Evolutionary conservation across 2,329 filamentous ascomycete species (phyloP), one percentile per base, ranked within the genome.

Genomic region (Fusarium metavorans): DNA sequence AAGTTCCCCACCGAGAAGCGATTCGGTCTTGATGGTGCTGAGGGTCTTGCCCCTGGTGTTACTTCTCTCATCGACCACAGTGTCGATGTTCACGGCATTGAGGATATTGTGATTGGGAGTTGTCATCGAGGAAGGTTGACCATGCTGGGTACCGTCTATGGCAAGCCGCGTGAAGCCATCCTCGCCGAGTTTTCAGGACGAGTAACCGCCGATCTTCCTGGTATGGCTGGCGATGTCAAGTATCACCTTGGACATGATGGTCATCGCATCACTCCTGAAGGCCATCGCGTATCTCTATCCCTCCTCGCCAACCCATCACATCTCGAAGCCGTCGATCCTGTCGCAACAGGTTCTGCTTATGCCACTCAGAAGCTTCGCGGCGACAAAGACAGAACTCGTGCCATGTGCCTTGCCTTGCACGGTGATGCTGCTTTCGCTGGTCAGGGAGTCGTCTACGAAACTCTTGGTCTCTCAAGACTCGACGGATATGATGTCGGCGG

Each of bases 211-310:
- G 93, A 93, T 76, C 95, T 98, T 77, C 95, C 98, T 85, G 96
- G 96, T 67, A 75, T 75, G 71, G 98, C 96, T 67, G 97, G 97
- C 78, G 97, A 98, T 83, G 97, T 98, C 84, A 98, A 99, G 86
- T 98, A 98, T 86, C 97, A 98, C 87, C 88, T 98, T 80, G 97
- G 97, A 81, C 98, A 98, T 95, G 98, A 98, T 88, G 98, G 98
- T 78, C 95, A 98, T 87, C 94, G 97, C 69, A 95, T 96, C 60
- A 98, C 97, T 6, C 96, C 96, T 64, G 98, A 95, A 45, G 97
- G 97, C 78, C 98, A 98, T 89, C 95, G 95, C 72, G 97, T 98
- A 18, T 95, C 98, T 86, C 91, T 99, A 50, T 98, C 96, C 71
- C 91, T 99, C 58, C 96, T 99, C 66, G 97, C 97, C 85, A 99